Percentiles rank a stretch among this genome's conserved stretches.
These are phyloP conservation scores for Plantago ovata DNA, from an alignment of 257 asterid species.

Conservation along the genomic window DNA sequence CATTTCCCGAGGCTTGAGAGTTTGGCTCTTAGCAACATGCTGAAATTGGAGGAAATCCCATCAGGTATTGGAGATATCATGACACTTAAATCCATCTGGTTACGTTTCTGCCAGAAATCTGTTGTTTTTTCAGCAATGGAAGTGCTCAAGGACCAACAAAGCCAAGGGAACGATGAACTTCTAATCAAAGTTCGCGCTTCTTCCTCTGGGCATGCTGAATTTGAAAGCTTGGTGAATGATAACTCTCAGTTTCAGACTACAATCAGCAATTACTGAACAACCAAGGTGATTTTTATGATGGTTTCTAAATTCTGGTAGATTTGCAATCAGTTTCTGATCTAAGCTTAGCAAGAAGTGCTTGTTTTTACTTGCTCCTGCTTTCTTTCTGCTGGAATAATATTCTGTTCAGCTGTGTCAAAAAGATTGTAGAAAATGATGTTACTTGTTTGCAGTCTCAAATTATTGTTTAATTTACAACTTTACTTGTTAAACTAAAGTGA, in stretches of 20 bases:
- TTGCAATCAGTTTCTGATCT: background rate
- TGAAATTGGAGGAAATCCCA: background rate
- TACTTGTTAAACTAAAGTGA: background rate
- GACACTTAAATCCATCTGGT: background rate
- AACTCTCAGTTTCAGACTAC: background rate
- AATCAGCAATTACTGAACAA: background rate
- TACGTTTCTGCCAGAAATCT: background rate
- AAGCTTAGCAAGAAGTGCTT: background rate
- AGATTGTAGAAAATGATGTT: background rate
- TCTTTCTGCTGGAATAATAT: background rate
- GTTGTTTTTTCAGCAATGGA: background rate
- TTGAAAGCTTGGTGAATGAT: background rate
- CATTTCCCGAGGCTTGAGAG: background rate
- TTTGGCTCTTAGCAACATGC: background rate
- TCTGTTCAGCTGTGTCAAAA: background rate
- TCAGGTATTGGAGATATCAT: background rate
- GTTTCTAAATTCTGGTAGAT: background rate
- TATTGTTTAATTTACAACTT: background rate
- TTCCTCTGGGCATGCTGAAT: background rate
- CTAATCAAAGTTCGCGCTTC: background rate
- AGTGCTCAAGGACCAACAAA: background rate
- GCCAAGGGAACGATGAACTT: background rate
- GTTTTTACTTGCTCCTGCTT: background rate
- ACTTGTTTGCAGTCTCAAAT: background rate
- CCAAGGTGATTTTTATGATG: background rate